Evolutionary conservation across 2,329 filamentous ascomycete genomes (phyloP), one percentile per base, ranked within the genome.

Genomic region (Arthrobotrys pseudoclavata): DNA sequence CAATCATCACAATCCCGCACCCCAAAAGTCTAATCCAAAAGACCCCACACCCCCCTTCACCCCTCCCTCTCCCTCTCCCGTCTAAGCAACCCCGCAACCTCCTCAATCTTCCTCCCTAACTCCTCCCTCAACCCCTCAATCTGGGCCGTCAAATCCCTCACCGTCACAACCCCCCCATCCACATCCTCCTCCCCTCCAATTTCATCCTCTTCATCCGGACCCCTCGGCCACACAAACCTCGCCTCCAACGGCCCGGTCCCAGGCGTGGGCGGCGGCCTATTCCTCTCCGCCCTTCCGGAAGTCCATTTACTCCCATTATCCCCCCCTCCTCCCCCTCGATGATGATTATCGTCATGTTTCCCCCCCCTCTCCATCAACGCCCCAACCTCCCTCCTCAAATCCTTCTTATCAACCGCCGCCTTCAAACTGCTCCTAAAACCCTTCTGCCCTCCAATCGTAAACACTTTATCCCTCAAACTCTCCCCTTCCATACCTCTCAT

Each of bases 91-190:
- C 18, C 55, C 53, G 63, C 61, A 68, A 77, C 26, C 34, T 50
- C 67, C 47, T 77, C 74, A 63, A 77, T 71, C 61, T 69, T 52
- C 47, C 67, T 57, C 37, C 60, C 62, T 31, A 77, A 45, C 12
- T 71, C 34, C 61, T 70, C 67, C 37, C 60, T 77, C 47, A 77
- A 57, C 22, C 26, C 61, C n/a, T 77, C 74, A 55, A 77, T 60
- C 67, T 77, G 74, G n/a, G 47, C 67, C 18, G 67, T 77, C 26
- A 77, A 45, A 31, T 77, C 74, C 61, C 66, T 63, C 24, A 77
- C 24, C 15, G 74, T 77, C 13, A 67, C 74, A 13, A 71, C 18
- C 6, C 52, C 61, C 12, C n/a, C 13, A 71, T 77, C 74, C 45
- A 37, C 74, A 29, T 63, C 40, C 31, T 77, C 74, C 53, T 71